phyloP scores from a whole-genome alignment of 768 basidiomycete species.

The Leccinum truebloodii region DNA sequence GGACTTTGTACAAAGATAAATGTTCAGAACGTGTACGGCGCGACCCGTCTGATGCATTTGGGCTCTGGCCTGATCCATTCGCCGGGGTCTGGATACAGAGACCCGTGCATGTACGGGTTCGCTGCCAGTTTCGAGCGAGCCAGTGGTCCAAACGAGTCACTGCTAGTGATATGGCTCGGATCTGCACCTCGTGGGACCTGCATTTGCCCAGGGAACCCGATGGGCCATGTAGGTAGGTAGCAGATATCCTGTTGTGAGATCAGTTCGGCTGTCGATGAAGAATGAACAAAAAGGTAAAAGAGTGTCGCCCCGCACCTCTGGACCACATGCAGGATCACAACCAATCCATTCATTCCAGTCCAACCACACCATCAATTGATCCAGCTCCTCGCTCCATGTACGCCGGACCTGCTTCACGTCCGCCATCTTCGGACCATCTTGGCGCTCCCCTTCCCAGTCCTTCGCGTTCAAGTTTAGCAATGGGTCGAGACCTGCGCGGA shows the following conservation, averaged over 20 bases:
- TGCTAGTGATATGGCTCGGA: neutral
- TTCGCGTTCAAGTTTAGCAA: conserved; percentile 8
- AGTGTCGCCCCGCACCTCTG: conserved; percentile 35
- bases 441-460: neutral
- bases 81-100: neutral
- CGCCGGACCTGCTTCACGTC: conserved; percentile 11
- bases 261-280: neutral
- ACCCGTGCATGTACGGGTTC: neutral
- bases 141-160: neutral
- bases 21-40: conserved; percentile 2
- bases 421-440: neutral
- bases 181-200: neutral
- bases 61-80: conserved; percentile 18
- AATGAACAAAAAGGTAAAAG: neutral
- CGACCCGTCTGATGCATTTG: conserved; percentile 10
- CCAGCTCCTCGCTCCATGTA: conserved; percentile 37
- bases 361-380: conserved; percentile 46
- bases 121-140: neutral
- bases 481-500: conserved; percentile 17
- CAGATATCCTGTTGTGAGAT: conserved; percentile 16
- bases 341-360: conserved; percentile 53
- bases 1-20: neutral
- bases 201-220: conserved; percentile 6
- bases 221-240: conserved; percentile 25
- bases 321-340: conserved; percentile 46